phyloP scores from a whole-genome alignment of 306 rosid genomes.

The Purshia tridentata region DNA sequence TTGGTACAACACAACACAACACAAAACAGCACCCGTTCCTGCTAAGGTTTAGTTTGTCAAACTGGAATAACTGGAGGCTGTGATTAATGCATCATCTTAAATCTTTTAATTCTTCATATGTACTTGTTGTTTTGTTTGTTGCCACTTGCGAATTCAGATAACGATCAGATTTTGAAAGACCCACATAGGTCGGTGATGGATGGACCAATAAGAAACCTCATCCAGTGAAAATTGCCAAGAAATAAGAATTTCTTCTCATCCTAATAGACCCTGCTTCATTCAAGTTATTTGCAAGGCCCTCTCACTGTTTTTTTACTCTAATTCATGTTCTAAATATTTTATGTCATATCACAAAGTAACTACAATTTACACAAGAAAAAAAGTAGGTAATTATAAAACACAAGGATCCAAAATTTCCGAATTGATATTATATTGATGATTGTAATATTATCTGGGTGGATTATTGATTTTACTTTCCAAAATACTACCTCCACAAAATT shows the following conservation, averaged over 20 bases:
- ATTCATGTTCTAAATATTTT: background rate
- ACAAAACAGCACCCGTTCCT: too few species aligned
- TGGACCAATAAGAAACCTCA: conserved; percentile 2
- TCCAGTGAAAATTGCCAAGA: background rate
- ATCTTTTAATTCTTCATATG: background rate
- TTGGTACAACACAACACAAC: too few species aligned
- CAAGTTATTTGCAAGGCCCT: background rate
- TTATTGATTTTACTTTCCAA: background rate
- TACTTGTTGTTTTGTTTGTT: background rate
- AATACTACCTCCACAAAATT: background rate
- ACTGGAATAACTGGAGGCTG: conserved; percentile 6
- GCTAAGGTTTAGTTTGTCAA: conserved; percentile 20
- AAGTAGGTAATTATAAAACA: too few species aligned
- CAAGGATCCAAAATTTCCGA: too few species aligned
- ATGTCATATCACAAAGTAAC: background rate
- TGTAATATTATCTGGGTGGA: background rate
- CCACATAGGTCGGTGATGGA: background rate
- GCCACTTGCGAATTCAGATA: background rate
- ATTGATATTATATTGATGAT: background rate
- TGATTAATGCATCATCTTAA: too few species aligned
- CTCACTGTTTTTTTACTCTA: background rate
- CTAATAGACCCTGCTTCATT: background rate
- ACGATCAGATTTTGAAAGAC: background rate
- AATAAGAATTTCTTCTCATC: too few species aligned
- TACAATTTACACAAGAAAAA: too few species aligned